A percentile compares a stretch with the other conserved stretches of the same genome.
Evolutionary conservation across 768 basidiomycete genomes (phyloP).

Genomic region (Tephrocybe sp.): DNA sequence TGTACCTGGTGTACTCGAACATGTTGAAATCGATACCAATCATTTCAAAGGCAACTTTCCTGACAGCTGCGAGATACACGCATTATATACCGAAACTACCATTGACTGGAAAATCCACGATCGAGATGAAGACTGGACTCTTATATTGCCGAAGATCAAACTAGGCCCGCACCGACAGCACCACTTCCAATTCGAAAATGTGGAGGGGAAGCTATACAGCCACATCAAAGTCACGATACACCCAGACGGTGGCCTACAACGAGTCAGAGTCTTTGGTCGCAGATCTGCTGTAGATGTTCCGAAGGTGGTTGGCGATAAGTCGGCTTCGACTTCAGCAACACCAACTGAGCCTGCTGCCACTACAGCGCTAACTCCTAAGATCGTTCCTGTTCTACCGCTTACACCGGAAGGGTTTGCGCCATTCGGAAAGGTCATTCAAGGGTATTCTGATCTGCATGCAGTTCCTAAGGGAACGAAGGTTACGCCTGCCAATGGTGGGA

Average conservation of each 20-base stretch:
- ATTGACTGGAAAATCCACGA: conserved; percentile 36
- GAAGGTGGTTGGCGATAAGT: neutral
- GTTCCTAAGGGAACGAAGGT: conserved; percentile 70
- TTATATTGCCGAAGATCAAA: conserved; percentile 73
- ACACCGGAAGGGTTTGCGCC: conserved; percentile 85
- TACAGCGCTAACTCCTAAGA: conserved; percentile 8
- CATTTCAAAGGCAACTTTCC: conserved; percentile 98
- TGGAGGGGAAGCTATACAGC: conserved; percentile 58
- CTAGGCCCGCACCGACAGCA: conserved; percentile 90
- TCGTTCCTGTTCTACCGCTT: conserved; percentile 63
- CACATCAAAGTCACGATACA: conserved; percentile 89
- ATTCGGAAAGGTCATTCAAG: conserved; percentile 92
- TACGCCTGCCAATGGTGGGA: conserved; percentile 85
- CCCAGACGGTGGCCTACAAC: conserved; percentile 95
- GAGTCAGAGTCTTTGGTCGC: conserved; percentile 81
- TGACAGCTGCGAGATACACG: conserved; percentile 81
- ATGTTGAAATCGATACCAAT: conserved; percentile 88
- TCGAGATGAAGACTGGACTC: conserved; percentile 62
- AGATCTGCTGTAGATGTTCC: conserved; percentile 23
- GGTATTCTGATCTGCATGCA: conserved; percentile 65
- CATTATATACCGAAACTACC: conserved; percentile 36
- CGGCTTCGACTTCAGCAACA: conserved; percentile 3
- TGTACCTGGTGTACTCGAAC: conserved; percentile 67
- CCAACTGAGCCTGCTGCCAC: conserved; percentile 1
- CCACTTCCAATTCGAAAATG: conserved; percentile 79